These are phyloP conservation scores for Fonsecaea erecta DNA, from an alignment of 2,329 filamentous ascomycete species.

Conservation along the genomic window DNA sequence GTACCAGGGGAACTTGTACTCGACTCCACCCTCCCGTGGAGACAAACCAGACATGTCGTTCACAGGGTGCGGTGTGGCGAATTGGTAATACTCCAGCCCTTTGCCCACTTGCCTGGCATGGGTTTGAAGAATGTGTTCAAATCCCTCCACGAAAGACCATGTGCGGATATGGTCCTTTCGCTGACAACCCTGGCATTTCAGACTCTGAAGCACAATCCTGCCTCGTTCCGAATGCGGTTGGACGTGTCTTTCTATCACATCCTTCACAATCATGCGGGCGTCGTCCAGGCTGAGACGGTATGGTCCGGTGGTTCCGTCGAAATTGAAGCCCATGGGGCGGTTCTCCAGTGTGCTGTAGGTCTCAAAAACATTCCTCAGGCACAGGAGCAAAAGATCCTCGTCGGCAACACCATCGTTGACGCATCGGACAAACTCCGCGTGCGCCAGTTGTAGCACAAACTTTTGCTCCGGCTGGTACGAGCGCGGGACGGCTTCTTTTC, in stretches of 20 bases:
- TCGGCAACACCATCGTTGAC: conserved; percentile 33
- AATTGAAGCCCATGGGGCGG: conserved; percentile 31
- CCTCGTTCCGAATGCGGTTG: conserved; percentile 24
- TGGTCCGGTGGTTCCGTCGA: conserved; percentile 29
- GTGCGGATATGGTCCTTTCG: conserved; percentile 35
- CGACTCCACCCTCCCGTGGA: conserved; percentile 5
- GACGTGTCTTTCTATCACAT: conserved; percentile 36
- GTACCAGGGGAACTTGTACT: conserved; percentile 39
- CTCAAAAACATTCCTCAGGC: conserved; percentile 38
- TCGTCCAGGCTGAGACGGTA: conserved; percentile 43
- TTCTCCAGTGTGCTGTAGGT: conserved; percentile 28
- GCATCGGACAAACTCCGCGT: conserved; percentile 32
- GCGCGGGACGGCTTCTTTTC: conserved; percentile 4
- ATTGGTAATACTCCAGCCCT: conserved; percentile 38
- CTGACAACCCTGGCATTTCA: conserved; percentile 42
- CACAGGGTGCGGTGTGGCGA: conserved; percentile 26
- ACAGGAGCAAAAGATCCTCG: conserved; percentile 40
- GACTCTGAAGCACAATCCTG: conserved; percentile 31
- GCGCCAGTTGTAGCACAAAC: conserved; percentile 36
- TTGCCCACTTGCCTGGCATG: conserved; percentile 38
- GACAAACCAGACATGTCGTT: not conserved
- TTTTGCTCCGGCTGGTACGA: conserved; percentile 35
- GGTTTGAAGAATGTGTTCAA: conserved; percentile 40
- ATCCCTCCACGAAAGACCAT: conserved; percentile 35
- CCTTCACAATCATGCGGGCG: conserved; percentile 40